Base-by-base conservation (phyloP, 192 early-diverging fungal species). In the Piromyces sp. region DNA sequence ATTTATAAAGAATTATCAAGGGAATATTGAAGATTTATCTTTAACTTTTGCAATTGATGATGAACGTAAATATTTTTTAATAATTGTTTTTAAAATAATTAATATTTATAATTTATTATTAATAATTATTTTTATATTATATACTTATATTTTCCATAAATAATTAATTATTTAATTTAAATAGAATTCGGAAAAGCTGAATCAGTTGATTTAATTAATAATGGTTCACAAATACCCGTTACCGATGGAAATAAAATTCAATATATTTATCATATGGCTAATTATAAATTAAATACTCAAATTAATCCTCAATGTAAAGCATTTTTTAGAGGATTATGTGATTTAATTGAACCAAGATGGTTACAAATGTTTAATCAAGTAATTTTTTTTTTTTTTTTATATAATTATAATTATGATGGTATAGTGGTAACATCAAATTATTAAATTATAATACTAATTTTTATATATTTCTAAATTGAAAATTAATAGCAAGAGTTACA, bases 321-420 rank as follows among this genome's bases (percentile, higher is more conserved):
- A 17, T 99, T 99, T 81, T 93, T 97, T 81, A 80, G 83, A 0
- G 97, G 97, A 0, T 99, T n/a, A 88, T 81, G 89, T 13, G 89
- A 93, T n/a, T 86, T 99, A 78, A 91, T 99, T 31, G 90, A 94
- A n/a, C 89, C 92, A 4, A 88, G 89, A 82, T 98, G 96, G 96
- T 84, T 99, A 36, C 87, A 89, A 40, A 93, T 99, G 90, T 99
- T 99, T 87, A 96, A 95, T 81, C 92, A 94, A 86, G 88, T 86
- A 81, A 29, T 31, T 6, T 33, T 33, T 13, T 1, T 14, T 13
- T 14, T 38, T 38, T 13, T 14, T 38, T 14, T 38, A 38, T 13
- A 38, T 38, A 51, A 22, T 51, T 22, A 14, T 51, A n/a, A n/a
- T n/a, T n/a, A n/a, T n/a, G n/a, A n/a, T n/a, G n/a, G n/a, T n/a